Conservation (phyloP, 2,329 filamentous ascomycete species). For the Sclerotinia trifoliorum region DNA sequence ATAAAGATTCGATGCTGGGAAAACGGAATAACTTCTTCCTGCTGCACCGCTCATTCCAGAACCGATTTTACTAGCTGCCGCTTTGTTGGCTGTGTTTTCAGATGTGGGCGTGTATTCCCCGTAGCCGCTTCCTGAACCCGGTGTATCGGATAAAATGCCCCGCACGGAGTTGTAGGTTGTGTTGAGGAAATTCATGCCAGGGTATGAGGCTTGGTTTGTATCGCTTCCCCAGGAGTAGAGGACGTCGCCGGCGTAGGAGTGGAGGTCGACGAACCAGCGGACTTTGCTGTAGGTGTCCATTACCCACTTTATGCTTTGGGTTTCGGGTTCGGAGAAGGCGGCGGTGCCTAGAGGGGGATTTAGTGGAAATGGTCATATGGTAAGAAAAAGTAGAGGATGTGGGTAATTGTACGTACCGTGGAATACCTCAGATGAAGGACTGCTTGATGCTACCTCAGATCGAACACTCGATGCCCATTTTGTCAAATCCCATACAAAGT, state of each 20-base stretch:
- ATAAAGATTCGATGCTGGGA: slow-evolving; percentile 46
- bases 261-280: slow-evolving; percentile 58
- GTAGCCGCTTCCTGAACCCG: slow-evolving; percentile 42
- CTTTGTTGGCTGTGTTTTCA: slow-evolving; percentile 42
- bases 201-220: slow-evolving; percentile 48
- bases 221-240: slow-evolving; percentile 60
- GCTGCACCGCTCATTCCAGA: slow-evolving; percentile 45
- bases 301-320: slow-evolving; percentile 53
- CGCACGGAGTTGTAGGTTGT: slow-evolving; percentile 51
- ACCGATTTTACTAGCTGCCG: slow-evolving; percentile 41
- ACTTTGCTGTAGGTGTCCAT: slow-evolving; percentile 51
- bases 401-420: slow-evolving; percentile 37
- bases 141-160: slow-evolving; percentile 46
- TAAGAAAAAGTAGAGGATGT: too few species aligned
- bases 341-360: slow-evolving; percentile 42
- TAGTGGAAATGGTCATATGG: background rate
- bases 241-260: slow-evolving; percentile 53
- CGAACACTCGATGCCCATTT: slow-evolving; percentile 45
- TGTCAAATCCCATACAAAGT: slow-evolving; percentile 55
- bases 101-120: slow-evolving; percentile 46
- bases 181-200: slow-evolving; percentile 54
- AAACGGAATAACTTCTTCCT: slow-evolving; percentile 42
- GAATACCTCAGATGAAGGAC: slow-evolving; percentile 37
- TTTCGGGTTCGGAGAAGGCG: slow-evolving; percentile 56
- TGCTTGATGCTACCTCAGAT: slow-evolving; percentile 44